Evolutionary conservation across 352 stramenopile species (phyloP), one percentile per base, ranked within the genome.

Genomic region (Phytopythium oedochilum): DNA sequence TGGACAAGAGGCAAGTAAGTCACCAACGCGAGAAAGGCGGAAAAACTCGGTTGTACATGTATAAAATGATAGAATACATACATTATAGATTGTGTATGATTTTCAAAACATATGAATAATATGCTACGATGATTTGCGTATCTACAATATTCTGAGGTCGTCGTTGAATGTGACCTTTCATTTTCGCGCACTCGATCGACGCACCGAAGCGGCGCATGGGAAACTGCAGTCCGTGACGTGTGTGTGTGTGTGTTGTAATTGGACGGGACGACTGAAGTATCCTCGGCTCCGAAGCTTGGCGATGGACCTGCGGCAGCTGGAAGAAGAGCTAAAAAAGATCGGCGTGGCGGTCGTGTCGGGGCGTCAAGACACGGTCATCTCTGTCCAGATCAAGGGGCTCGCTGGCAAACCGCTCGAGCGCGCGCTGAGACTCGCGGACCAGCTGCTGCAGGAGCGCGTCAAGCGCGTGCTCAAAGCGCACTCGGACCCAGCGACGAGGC

Each of bases 261-360:
- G n/a, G n/a, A n/a, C n/a, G n/a, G n/a, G n/a, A n/a, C n/a, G 22
- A 7, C 26, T 10, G 2, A 28, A 32, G 17, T 44, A n/a, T 25
- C 31, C 31, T 10, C 18, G 53, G 29, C 25, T 35, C n/a, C 18
- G 12, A 43, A 17, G 31, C 15, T 23, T 20, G 53, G 23, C 22
- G 22, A 68, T 80, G 53, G 73, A 89, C 53, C 56, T 89, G 20
- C 72, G 67, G 22, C 59, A 57, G 9, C 59, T 95, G 31, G 81
- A 95, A 57, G 76, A 91, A 47, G 79, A 91, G 71, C 75, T 95
- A 20, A 88, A 90, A 54, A 89, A 86, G 55, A 63, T 93, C 14
- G 85, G 81, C 0, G 85, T 93, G 42, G 71, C 34, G 23, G 77
- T 95, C 53, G 71, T 91, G 14, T 92, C 80, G 0, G 78, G 81